phyloP scores from a whole-genome alignment of 129 eudicot genomes.

The Rutidosis leptorrhynchoides region DNA sequence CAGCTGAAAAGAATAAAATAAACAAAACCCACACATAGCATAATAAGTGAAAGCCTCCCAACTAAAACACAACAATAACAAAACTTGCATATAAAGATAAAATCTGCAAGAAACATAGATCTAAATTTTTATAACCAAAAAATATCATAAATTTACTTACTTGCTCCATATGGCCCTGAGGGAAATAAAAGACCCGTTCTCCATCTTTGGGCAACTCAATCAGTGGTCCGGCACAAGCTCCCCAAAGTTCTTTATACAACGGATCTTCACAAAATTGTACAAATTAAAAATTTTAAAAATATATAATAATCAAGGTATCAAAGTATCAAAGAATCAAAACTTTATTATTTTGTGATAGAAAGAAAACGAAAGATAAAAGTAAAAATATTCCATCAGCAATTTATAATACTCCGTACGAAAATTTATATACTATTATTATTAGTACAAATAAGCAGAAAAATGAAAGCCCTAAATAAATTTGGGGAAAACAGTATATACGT shows the following conservation, averaged over 20 bases:
- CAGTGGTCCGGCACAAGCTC: slow-evolving; percentile 93
- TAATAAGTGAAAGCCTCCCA: slow-evolving; percentile 1
- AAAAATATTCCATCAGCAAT: slow-evolving; percentile 11
- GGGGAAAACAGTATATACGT: not conserved
- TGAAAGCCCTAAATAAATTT: slow-evolving; percentile 17
- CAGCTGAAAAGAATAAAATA: slow-evolving; percentile 43
- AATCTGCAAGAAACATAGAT: slow-evolving; percentile 25
- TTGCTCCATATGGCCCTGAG: slow-evolving; percentile 95
- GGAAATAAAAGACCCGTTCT: slow-evolving; percentile 80
- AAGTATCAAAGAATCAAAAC: no score
- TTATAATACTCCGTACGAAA: slow-evolving; percentile 12
- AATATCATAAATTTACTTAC: slow-evolving; percentile 33
- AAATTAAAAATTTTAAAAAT: slow-evolving; percentile 10
- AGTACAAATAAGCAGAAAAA: not conserved
- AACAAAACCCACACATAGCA: slow-evolving; percentile 28
- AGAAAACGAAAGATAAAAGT: not conserved
- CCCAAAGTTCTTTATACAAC: slow-evolving; percentile 77
- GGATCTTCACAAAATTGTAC: slow-evolving; percentile 39
- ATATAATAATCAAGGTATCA: not conserved
- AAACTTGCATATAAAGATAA: slow-evolving; percentile 15
- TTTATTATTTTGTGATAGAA: no score
- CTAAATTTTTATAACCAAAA: slow-evolving; percentile 15
- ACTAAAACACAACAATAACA: slow-evolving; percentile 21
- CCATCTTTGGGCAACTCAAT: slow-evolving; percentile 66
- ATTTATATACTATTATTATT: not conserved